A percentile compares a stretch with the other conserved stretches of the same genome.
These are phyloP conservation scores for Ulvella scutata DNA, from an alignment of 139 green algal genomes.

Conservation along the genomic window DNA sequence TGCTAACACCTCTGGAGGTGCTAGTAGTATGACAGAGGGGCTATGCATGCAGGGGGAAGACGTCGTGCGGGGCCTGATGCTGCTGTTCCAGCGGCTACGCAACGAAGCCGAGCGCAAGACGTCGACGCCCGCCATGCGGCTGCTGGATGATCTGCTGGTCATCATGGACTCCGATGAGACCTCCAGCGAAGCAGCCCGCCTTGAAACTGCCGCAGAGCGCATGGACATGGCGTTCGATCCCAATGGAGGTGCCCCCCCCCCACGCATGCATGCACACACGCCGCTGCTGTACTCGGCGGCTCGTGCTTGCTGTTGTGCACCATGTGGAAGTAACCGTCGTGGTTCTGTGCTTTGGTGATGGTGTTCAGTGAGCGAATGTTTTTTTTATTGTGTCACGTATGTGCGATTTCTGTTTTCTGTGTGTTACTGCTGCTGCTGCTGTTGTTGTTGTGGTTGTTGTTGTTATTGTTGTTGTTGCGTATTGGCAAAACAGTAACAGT, in stretches of 20 bases:
- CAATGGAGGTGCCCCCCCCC: not conserved
- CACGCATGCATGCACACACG: not conserved
- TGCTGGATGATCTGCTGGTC: conserved; percentile 7
- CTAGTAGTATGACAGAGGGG: not conserved
- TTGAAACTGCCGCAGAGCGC: not conserved
- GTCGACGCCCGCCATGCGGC: conserved; percentile 3
- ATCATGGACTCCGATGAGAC: not conserved
- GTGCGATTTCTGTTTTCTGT: too few species aligned
- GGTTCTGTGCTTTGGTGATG: too few species aligned
- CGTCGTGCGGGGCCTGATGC: not conserved
- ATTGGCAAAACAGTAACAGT: too few species aligned
- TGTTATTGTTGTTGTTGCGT: too few species aligned
- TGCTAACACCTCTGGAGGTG: too few species aligned
- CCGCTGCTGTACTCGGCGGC: not conserved
- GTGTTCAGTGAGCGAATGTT: too few species aligned
- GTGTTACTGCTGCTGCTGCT: not conserved
- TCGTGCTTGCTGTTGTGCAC: too few species aligned
- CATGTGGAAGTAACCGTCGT: too few species aligned
- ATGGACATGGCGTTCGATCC: not conserved
- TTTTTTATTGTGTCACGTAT: too few species aligned
- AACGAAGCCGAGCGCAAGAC: conserved; percentile 6
- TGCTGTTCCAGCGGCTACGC: conserved; percentile 7
- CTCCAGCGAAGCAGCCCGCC: not conserved
- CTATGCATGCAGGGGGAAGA: not conserved
- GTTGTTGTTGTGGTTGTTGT: not conserved